A percentile compares a stretch with the other conserved stretches of the same genome.
These are phyloP conservation scores for Spizellomyces sp. DNA, from an alignment of 192 early-diverging fungal genomes.

Conservation along the genomic window DNA sequence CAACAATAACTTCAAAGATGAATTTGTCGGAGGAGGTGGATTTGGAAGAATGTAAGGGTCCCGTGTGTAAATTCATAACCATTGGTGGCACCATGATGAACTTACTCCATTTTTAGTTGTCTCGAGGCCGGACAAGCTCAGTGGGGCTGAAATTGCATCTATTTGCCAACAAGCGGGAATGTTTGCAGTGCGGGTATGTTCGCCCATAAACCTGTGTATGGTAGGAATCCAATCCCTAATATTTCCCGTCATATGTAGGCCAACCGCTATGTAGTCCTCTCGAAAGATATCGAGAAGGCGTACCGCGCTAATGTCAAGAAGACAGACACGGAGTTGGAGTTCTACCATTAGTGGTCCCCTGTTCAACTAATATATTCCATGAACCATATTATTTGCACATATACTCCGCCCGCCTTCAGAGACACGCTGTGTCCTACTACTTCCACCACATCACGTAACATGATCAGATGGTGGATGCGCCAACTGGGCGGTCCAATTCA, in stretches of 20 bases:
- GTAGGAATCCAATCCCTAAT: not conserved
- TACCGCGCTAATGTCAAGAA: constrained; percentile 97
- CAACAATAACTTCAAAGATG: constrained; percentile 95
- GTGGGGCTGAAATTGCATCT: constrained; percentile 96
- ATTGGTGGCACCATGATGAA: not conserved
- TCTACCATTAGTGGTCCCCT: constrained; percentile 76
- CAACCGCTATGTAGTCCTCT: constrained; percentile 94
- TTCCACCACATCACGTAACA: no score
- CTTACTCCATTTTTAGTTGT: constrained; percentile 63
- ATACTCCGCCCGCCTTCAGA: no score
- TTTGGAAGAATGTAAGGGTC: constrained; percentile 85
- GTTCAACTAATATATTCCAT: no score
- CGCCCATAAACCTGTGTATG: not conserved
- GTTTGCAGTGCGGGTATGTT: constrained; percentile 86
- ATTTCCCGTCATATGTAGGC: constrained; percentile 35
- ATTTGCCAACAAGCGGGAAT: constrained; percentile 98
- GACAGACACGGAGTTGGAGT: constrained; percentile 91
- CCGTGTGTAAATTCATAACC: not conserved
- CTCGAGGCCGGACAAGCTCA: constrained; percentile 93
- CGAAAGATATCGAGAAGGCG: constrained; percentile 94
- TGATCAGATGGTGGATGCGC: constrained; percentile 8
- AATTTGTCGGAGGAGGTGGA: constrained; percentile 98
- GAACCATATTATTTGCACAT: no score
- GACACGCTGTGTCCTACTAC: no score
- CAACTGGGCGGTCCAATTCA: constrained; percentile 39